Conservation (phyloP, 306 rosid genomes). For the Medicago ruthenica region DNA sequence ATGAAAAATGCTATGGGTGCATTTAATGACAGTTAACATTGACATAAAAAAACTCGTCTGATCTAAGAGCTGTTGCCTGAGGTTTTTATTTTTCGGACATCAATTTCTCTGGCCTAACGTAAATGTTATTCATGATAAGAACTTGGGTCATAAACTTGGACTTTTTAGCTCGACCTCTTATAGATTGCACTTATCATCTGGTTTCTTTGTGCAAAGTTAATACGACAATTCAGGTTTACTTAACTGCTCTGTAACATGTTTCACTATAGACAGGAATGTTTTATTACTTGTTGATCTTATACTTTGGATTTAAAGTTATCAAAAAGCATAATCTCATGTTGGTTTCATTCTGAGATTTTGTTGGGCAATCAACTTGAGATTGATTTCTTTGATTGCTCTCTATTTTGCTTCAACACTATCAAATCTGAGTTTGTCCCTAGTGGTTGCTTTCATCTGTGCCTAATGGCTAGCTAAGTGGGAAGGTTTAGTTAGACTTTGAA, state of each 20-base stretch:
- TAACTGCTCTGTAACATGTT: not conserved
- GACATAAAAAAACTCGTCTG: not conserved
- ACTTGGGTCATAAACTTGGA: not conserved
- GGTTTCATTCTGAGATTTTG: slow-evolving; percentile 30
- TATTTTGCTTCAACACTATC: slow-evolving; percentile 13
- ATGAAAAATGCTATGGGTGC: not conserved
- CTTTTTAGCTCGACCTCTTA: slow-evolving; percentile 3
- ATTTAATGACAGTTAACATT: slow-evolving; percentile 11
- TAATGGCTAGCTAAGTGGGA: slow-evolving; percentile 27
- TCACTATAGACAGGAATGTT: not conserved
- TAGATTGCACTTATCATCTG: not conserved
- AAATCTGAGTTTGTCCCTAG: slow-evolving; percentile 19
- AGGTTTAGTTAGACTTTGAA: slow-evolving; percentile 23
- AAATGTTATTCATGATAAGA: slow-evolving; percentile 13
- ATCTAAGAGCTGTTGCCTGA: slow-evolving; percentile 15
- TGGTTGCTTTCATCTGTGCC: slow-evolving; percentile 1
- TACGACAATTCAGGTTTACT: not conserved
- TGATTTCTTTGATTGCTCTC: not conserved
- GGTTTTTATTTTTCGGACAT: slow-evolving; percentile 21
- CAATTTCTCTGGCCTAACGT: slow-evolving; percentile 12
- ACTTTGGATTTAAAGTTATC: slow-evolving; percentile 17
- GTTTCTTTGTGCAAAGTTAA: slow-evolving; percentile 17
- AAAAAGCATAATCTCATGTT: slow-evolving; percentile 31
- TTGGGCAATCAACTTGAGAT: slow-evolving; percentile 23
- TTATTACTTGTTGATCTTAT: slow-evolving; percentile 6